Conservation (phyloP, 2,329 filamentous ascomycete genomes). For the Fusarium sterilihyphosum region DNA sequence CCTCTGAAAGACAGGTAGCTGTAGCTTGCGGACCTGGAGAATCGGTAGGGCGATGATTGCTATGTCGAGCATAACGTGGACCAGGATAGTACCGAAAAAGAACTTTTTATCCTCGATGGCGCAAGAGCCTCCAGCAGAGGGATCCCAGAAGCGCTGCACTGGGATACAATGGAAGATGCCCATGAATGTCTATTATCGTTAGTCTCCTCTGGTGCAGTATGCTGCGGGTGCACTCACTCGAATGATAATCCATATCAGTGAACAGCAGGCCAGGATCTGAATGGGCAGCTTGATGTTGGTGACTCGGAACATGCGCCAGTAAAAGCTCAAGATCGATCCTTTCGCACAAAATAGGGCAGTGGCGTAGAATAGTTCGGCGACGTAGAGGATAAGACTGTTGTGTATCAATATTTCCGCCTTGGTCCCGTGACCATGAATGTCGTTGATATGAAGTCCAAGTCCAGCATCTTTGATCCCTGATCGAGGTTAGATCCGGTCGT, state of each 20-base stretch:
- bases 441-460: slow-evolving; percentile 28
- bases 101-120: slow-evolving; percentile 44
- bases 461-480: slow-evolving; percentile 22
- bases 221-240: slow-evolving; percentile 13
- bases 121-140: slow-evolving; percentile 4
- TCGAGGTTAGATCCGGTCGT: not conserved
- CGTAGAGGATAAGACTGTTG: slow-evolving; percentile 23
- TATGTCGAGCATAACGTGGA: slow-evolving; percentile 47
- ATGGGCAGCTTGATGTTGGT: slow-evolving; percentile 42
- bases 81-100: slow-evolving; percentile 47
- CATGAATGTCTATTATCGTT: slow-evolving; percentile 13
- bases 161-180: slow-evolving; percentile 34
- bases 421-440: slow-evolving; percentile 6
- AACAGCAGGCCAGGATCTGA: slow-evolving; percentile 35
- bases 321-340: slow-evolving; percentile 43
- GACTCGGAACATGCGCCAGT: slow-evolving; percentile 46
- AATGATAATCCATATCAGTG: slow-evolving; percentile 44
- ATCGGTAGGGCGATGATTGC: slow-evolving; percentile 45
- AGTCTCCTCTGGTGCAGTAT: not conserved
- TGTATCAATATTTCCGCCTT: slow-evolving; percentile 6
- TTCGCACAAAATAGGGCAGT: slow-evolving; percentile 43
- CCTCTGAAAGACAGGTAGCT: slow-evolving; percentile 42
- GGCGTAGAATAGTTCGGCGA: slow-evolving; percentile 44
- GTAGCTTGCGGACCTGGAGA: slow-evolving; percentile 45
- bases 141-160: slow-evolving; percentile 31